Conservation (phyloP, 2,329 filamentous ascomycete genomes). For the Botrytis squamosa region DNA sequence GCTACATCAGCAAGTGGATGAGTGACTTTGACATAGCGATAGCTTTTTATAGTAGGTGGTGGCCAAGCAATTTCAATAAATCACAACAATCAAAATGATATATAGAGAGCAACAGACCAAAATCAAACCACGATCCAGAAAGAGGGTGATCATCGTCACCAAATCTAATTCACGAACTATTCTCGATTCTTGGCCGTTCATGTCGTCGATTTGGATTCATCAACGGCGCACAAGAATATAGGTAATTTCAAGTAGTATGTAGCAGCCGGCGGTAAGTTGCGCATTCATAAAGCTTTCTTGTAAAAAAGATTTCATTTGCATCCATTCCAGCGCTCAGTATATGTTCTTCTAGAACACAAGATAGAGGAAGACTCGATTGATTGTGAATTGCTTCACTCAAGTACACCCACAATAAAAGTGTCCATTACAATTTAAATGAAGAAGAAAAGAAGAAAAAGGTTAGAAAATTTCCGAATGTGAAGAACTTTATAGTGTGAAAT, state of each 20-base stretch:
- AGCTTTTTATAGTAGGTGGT: not conserved
- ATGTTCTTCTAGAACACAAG: conserved; percentile 62
- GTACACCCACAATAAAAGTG: conserved; percentile 72
- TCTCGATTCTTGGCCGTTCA: not conserved
- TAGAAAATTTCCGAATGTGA: conserved; percentile 29
- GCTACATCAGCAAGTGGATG: too few relatives aligned
- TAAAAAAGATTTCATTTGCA: conserved; percentile 58
- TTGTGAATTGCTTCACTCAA: conserved; percentile 45
- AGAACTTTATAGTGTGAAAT: conserved; percentile 30
- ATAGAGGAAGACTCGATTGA: conserved; percentile 69
- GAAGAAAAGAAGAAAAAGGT: conserved; percentile 40
- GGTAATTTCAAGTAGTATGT: conserved; percentile 46
- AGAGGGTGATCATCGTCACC: too few relatives aligned
- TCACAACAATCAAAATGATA: not conserved
- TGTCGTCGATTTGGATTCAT: not conserved
- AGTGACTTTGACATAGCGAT: not conserved
- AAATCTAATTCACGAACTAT: too few relatives aligned
- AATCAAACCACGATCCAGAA: not conserved
- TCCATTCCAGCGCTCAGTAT: conserved; percentile 65
- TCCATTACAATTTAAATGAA: conserved; percentile 57
- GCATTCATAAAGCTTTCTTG: conserved; percentile 42
- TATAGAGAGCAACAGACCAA: too few relatives aligned
- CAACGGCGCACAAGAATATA: not conserved
- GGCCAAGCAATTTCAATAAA: not conserved
- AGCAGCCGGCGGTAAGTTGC: conserved; percentile 72